A percentile compares a stretch with the other conserved stretches of the same genome.
Evolutionary conservation across 176 grass and related monocot species (phyloP).

Genomic region (Aegilops tauschii): DNA sequence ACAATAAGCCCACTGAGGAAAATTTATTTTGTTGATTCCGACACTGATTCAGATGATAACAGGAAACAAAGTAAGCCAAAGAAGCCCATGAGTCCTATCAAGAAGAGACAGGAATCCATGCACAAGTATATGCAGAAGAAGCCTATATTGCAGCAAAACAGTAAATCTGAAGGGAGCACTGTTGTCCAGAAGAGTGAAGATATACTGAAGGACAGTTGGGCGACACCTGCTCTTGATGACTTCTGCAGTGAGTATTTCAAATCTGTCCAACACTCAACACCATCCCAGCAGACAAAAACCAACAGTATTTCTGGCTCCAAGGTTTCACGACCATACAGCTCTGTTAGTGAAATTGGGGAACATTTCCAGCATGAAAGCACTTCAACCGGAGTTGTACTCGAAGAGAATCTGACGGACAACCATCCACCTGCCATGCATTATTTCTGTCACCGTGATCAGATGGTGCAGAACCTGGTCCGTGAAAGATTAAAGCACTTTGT

Average conservation of each 20-base stretch:
- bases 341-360: conserved; percentile 36
- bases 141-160: conserved; percentile 18
- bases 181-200: neutral
- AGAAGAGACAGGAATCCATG: conserved; percentile 24
- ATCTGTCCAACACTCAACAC: conserved; percentile 39
- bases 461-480: conserved; percentile 48
- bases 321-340: conserved; percentile 20
- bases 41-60: conserved; percentile 72
- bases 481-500: conserved; percentile 57
- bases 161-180: conserved; percentile 19
- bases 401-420: conserved; percentile 30
- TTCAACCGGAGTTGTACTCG: conserved; percentile 22
- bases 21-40: conserved; percentile 78
- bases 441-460: conserved; percentile 68
- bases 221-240: conserved; percentile 79
- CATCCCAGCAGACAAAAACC: conserved; percentile 27
- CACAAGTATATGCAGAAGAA: conserved; percentile 28
- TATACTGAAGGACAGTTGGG: conserved; percentile 39
- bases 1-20: conserved; percentile 73
- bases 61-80: conserved; percentile 31
- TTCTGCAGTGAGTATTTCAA: conserved; percentile 87
- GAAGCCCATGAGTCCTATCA: conserved; percentile 19
- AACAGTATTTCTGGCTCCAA: conserved; percentile 33
- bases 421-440: conserved; percentile 64
- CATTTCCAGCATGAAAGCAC: conserved; percentile 37